These are phyloP conservation scores for Neurospora sublineolata DNA, from an alignment of 495 filamentous ascomycete species.

Conservation along the genomic window DNA sequence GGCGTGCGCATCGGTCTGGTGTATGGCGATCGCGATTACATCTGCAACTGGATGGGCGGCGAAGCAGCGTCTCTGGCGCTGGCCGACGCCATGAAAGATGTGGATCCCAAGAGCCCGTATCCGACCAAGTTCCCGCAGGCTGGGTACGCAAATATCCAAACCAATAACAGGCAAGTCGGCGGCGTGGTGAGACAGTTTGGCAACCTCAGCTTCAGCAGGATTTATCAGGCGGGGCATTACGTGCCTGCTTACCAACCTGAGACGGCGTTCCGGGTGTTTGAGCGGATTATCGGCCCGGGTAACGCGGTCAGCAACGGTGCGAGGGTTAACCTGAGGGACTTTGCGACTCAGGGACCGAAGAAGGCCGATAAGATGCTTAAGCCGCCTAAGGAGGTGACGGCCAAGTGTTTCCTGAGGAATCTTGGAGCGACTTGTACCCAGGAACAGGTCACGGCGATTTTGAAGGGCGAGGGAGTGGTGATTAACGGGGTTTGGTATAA, in stretches of 20 bases:
- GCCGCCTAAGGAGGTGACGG: slow-evolving; percentile 28
- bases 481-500: slow-evolving; percentile 45
- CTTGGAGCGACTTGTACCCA: slow-evolving; percentile 38
- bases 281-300: slow-evolving; percentile 48
- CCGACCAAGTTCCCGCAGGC: slow-evolving; percentile 29
- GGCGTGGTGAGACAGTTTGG: slow-evolving; percentile 58
- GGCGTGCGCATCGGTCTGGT: slow-evolving; percentile 58
- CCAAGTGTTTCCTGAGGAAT: slow-evolving; percentile 48
- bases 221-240: slow-evolving; percentile 61
- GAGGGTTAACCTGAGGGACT: slow-evolving; percentile 34
- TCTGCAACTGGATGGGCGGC: slow-evolving; percentile 59
- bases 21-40: slow-evolving; percentile 55
- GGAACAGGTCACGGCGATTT: slow-evolving; percentile 34
- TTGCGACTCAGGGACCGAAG: slow-evolving; percentile 40
- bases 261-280: slow-evolving; percentile 52
- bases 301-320: slow-evolving; percentile 51
- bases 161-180: slow-evolving; percentile 41
- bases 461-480: slow-evolving; percentile 30
- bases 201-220: slow-evolving; percentile 56
- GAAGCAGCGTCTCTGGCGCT: slow-evolving; percentile 47
- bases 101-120: slow-evolving; percentile 4
- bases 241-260: slow-evolving; percentile 63
- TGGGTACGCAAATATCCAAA: slow-evolving; percentile 43
- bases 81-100: slow-evolving; percentile 19
- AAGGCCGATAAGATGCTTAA: slow-evolving; percentile 36